Percentiles rank a stretch among this genome's conserved stretches.
Evolutionary conservation across 371 early-diverging fungal species (phyloP).

Genomic region (Zychaea mexicana): DNA sequence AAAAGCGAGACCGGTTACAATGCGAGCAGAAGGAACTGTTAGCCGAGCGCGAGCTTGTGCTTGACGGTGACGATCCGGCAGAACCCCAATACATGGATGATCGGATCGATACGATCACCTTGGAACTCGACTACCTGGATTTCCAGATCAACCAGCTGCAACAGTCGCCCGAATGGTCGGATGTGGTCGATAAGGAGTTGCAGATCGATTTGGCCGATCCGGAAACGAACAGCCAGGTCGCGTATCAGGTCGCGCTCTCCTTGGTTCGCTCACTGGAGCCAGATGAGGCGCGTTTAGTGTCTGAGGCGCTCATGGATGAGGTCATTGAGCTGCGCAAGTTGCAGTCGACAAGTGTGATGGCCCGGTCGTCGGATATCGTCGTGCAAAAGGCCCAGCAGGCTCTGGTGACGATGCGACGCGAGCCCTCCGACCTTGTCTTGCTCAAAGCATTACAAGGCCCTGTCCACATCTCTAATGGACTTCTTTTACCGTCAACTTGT

Average conservation of each 20-base stretch:
- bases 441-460: slow-evolving; percentile 14
- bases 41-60: slow-evolving; percentile 63
- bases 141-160: slow-evolving; percentile 16
- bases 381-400: slow-evolving; percentile 14
- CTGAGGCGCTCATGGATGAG: slow-evolving; percentile 37
- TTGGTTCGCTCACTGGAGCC: slow-evolving; percentile 30
- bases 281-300: slow-evolving; percentile 31
- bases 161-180: slow-evolving; percentile 15
- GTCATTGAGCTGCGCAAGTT: slow-evolving; percentile 25
- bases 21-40: slow-evolving; percentile 70
- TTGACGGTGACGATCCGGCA: slow-evolving; percentile 42
- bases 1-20: slow-evolving; percentile 51
- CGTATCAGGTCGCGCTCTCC: slow-evolving; percentile 35
- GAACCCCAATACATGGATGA: slow-evolving; percentile 77
- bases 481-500: slow-evolving; percentile 5
- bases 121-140: slow-evolving; percentile 26
- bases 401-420: slow-evolving; percentile 17
- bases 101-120: slow-evolving; percentile 57
- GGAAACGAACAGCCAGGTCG: slow-evolving; percentile 9
- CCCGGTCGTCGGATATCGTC: slow-evolving; percentile 12
- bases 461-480: slow-evolving; percentile 9
- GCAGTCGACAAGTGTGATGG: slow-evolving; percentile 2
- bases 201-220: slow-evolving; percentile 1
- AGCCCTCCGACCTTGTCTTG: slow-evolving; percentile 5
- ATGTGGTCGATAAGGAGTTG: slow-evolving; percentile 12